Base-by-base conservation (phyloP, 352 stramenopile species). In the Phytophthora sp. region DNA sequence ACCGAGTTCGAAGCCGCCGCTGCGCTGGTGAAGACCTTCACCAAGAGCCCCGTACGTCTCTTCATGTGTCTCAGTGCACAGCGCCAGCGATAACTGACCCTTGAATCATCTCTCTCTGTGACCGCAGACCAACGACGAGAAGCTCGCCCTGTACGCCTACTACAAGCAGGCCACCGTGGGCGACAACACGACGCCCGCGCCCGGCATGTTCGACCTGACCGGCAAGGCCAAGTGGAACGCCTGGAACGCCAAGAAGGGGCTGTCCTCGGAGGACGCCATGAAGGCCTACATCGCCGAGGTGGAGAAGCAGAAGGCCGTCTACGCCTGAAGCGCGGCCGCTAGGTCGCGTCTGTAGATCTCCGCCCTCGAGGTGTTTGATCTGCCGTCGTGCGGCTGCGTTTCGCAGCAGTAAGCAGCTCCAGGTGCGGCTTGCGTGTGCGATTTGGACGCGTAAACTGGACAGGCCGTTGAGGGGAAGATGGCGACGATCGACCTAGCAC, bases 101-200 rank as follows among this genome's bases (percentile, higher is more conserved):
- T 15, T 43, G 41, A 34, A 44, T 55, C 18, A 35, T 51, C 17
- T 42, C n/a, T 32, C 32, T 28, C 21, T 62, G 39, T 37, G 20
- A 8, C 2, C 17, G 32, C 51, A 87, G 65, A 71, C 69, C n/a
- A 95, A 97, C 84, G 85, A 94, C 45, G 87, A 97, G 69, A 96
- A 96, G 82, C 86, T 97, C 57, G 72, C 77, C 21, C 69, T 97
- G 44, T 97, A 97, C 80, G 81, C 84, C n/a, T 81, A 85, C 67
- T 97, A 84, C 86, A 97, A 97, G 84, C 89, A 97, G 74, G 88
- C 87, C 41, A 97, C 85, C 10, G 68, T 91, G 21, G 89, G 89
- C 17, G 88, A 97, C 82, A 90, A 91, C 75, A 92, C 79, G 59
- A 93, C 84, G 43, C 27, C 76, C 51, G 85, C 84, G 62, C 84